These are phyloP conservation scores for Cystofilobasidium capitatum DNA, from an alignment of 768 basidiomycete genomes.

Conservation along the genomic window DNA sequence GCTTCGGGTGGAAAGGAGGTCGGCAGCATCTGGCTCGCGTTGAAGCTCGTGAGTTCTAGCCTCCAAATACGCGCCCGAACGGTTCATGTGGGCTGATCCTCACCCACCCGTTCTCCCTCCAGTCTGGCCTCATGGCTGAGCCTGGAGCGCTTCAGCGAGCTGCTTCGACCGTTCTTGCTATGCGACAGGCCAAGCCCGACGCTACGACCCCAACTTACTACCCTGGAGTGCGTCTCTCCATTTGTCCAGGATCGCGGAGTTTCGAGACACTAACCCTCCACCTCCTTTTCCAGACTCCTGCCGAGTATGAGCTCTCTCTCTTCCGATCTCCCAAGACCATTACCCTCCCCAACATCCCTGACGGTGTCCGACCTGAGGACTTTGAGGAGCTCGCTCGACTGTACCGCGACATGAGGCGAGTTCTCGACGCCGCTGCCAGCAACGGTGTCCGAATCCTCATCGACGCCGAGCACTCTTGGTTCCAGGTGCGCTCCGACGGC, in stretches of 20 bases:
- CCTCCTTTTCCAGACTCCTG: slow-evolving; percentile 47
- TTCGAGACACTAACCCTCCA: background rate
- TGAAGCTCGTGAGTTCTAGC: slow-evolving; percentile 57
- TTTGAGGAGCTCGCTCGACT: slow-evolving; percentile 54
- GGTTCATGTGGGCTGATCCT: too few relatives aligned
- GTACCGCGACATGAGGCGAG: slow-evolving; percentile 52
- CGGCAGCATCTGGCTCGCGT: slow-evolving; percentile 63
- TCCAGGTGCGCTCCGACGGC: slow-evolving; percentile 37
- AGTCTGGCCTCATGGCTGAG: slow-evolving; percentile 36
- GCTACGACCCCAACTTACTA: slow-evolving; percentile 28
- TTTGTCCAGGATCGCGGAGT: background rate
- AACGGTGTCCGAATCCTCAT: slow-evolving; percentile 61
- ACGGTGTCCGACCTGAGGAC: slow-evolving; percentile 50
- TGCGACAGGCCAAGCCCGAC: slow-evolving; percentile 33
- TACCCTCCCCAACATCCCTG: slow-evolving; percentile 31
- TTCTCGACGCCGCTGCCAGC: slow-evolving; percentile 56
- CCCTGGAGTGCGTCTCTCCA: slow-evolving; percentile 16
- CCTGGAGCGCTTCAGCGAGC: slow-evolving; percentile 38
- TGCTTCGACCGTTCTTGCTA: slow-evolving; percentile 37
- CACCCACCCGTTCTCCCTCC: background rate
- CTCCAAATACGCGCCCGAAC: background rate
- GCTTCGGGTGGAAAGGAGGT: slow-evolving; percentile 40
- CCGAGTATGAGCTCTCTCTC: slow-evolving; percentile 48
- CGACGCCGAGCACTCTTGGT: slow-evolving; percentile 68
- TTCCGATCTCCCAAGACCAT: slow-evolving; percentile 21